These are phyloP conservation scores for Exophiala alcalophila DNA, from an alignment of 2,329 filamentous ascomycete species.

Conservation along the genomic window DNA sequence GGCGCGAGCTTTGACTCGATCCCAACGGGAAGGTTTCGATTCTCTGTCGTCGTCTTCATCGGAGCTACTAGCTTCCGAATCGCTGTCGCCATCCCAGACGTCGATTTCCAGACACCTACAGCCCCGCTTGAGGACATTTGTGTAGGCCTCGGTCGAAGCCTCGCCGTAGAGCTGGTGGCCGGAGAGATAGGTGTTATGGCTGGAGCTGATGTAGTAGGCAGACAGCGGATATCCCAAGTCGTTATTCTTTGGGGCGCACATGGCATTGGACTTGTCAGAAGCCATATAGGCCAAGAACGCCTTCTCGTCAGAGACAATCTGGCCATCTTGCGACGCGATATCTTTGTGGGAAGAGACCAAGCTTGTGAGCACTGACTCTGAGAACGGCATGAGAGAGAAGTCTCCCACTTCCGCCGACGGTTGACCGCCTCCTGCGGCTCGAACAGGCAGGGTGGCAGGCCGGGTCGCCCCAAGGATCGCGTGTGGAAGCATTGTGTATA, in stretches of 20 bases:
- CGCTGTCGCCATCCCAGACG: constrained; percentile 74
- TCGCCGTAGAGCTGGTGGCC: constrained; percentile 81
- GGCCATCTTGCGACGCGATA: constrained; percentile 27
- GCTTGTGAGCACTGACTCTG: constrained; percentile 35
- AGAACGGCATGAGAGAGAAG: constrained; percentile 30
- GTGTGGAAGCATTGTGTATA: constrained; percentile 7
- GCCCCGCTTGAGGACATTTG: constrained; percentile 68
- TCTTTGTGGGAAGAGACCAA: constrained; percentile 38
- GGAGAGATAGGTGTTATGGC: constrained; percentile 88
- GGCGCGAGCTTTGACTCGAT: constrained; percentile 26
- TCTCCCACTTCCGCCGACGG: constrained; percentile 16
- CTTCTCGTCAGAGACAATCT: constrained; percentile 20
- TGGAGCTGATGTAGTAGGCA: constrained; percentile 92
- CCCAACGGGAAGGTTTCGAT: constrained; percentile 25
- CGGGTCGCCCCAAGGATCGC: constrained; percentile 2
- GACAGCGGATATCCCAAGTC: constrained; percentile 69
- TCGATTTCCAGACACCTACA: constrained; percentile 94
- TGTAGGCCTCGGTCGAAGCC: constrained; percentile 75
- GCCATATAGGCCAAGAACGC: constrained; percentile 45
- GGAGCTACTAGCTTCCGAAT: constrained; percentile 36
- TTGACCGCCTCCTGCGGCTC: constrained; percentile 28
- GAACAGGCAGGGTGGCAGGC: constrained; percentile 12
- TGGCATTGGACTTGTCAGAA: constrained; percentile 44
- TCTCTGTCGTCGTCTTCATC: constrained; percentile 25
- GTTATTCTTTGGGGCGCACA: constrained; percentile 49